A percentile compares a stretch with the other conserved stretches of the same genome.
These are phyloP conservation scores for Laburnicola sp. DNA, from an alignment of 2,329 filamentous ascomycete species.

Conservation along the genomic window DNA sequence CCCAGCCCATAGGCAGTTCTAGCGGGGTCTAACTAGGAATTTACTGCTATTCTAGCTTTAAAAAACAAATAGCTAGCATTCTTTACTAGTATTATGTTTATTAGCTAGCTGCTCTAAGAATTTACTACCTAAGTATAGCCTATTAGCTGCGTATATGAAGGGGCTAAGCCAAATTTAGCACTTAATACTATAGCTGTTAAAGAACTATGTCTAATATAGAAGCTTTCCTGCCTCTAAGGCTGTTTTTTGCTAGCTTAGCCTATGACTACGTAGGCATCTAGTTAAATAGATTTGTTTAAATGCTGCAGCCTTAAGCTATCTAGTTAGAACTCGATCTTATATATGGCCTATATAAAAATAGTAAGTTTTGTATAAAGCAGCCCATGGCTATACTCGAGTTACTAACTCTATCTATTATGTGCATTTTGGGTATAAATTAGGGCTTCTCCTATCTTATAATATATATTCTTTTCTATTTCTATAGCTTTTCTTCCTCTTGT, in stretches of 20 bases:
- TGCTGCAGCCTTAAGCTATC: constrained; percentile 6
- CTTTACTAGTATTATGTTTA: constrained; percentile 2
- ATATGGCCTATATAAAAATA: constrained; percentile 7
- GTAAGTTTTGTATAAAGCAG: constrained; percentile 9
- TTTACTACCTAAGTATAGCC: constrained; percentile 5
- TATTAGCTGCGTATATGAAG: constrained; percentile 7
- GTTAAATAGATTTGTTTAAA: constrained; percentile 8
- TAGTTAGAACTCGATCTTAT: constrained; percentile 7
- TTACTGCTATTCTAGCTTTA: not conserved
- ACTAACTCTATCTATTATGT: constrained; percentile 4
- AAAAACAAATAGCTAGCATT: constrained; percentile 5
- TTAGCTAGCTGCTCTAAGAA: not conserved
- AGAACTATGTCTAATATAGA: constrained; percentile 9
- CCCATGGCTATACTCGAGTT: constrained; percentile 8
- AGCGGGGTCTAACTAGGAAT: constrained; percentile 6
- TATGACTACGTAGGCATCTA: constrained; percentile 7
- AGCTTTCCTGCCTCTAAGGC: constrained; percentile 6
- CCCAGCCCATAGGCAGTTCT: constrained; percentile 4
- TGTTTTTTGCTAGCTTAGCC: constrained; percentile 8
- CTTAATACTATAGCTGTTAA: constrained; percentile 7
- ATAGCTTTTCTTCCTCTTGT: constrained; percentile 6
- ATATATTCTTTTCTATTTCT: constrained; percentile 10
- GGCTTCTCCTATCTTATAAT: constrained; percentile 6
- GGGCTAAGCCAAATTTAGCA: constrained; percentile 4
- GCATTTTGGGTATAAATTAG: constrained; percentile 8